Base-by-base conservation (phyloP, 106 monocot species). In the Dioscorea alata region DNA sequence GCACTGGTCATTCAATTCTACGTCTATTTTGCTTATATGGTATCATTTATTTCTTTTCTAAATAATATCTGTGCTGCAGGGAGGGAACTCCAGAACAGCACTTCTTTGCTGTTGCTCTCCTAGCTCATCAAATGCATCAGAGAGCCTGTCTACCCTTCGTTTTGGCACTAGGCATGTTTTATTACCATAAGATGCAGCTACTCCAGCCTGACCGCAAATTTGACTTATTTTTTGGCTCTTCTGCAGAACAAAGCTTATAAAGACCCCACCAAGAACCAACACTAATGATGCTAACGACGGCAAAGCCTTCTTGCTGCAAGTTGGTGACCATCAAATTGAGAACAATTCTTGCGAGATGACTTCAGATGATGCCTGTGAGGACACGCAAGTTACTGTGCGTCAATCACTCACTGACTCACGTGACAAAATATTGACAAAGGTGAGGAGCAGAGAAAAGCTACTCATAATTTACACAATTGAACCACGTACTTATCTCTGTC, bases 51-150 rank as follows among this genome's bases (percentile, higher is more conserved):
- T 60, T 60, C 56, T 15, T 3, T 51, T 20, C 23, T 18, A 6
- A 13, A 53, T 49, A 49, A 8, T 18, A 56, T 5, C 25, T 79
- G 8, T 72, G 59, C 53, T 75, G 19, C 74, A 93, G 93, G 86
- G 93, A 71, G 93, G 93, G 15, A 81, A 86, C 50, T 93, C 83
- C 19, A 73, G 86, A 71, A 84, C 89, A 42, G 86, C 81, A 24
- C 69, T 93, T 28, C 73, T 93, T 0, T 93, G 93, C 63, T 93
- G 93, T 77, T 89, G 93, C 65, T 93, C 93, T 48, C 89, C 93
- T 28, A 89, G 93, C 50, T 75, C 76, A 12, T 71, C 72, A 77
- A 84, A 93, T 81, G 74, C 82, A 35, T 67, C 79, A 15, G 93
- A 93, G 72, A 89, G 84, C 76, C 66, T 93, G 24, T 93, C 93